These are phyloP conservation scores for Berkeleyomyces rouxiae DNA, from an alignment of 2,329 filamentous ascomycete genomes.

Conservation along the genomic window DNA sequence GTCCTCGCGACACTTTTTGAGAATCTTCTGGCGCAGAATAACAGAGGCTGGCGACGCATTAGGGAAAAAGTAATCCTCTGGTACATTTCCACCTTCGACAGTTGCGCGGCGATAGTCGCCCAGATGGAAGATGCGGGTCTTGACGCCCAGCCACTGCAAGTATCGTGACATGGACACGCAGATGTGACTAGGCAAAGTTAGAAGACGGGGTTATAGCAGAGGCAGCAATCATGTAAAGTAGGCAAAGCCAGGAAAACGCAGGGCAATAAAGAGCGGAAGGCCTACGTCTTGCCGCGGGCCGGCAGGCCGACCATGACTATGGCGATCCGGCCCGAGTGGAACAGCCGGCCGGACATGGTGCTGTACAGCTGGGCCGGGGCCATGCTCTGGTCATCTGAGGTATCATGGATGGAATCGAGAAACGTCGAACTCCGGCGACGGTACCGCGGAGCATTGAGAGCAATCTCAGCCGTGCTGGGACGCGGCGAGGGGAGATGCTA, in stretches of 20 bases:
- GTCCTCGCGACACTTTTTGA: constrained; percentile 93
- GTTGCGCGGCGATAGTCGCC: constrained; percentile 92
- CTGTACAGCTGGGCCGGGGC: constrained; percentile 95
- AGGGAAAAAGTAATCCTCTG: constrained; percentile 94
- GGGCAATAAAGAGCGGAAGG: neutral
- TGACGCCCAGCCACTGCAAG: constrained; percentile 90
- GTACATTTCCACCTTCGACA: constrained; percentile 66
- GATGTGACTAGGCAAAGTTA: constrained; percentile 49
- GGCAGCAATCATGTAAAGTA: no score
- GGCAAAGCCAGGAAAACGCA: neutral
- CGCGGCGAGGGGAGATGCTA: constrained; percentile 13
- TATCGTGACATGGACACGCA: constrained; percentile 92
- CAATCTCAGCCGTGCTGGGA: constrained; percentile 69
- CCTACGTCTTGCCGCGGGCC: constrained; percentile 79
- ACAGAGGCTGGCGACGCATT: constrained; percentile 85
- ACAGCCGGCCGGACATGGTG: constrained; percentile 90
- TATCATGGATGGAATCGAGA: constrained; percentile 92
- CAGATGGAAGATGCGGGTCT: constrained; percentile 93
- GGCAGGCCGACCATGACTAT: constrained; percentile 94
- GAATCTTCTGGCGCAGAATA: constrained; percentile 87
- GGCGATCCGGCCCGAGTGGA: constrained; percentile 91
- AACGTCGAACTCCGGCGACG: constrained; percentile 88
- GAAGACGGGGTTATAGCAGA: neutral
- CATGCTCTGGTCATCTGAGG: constrained; percentile 63
- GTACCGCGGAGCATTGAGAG: constrained; percentile 77